Evolutionary conservation across 2,329 filamentous ascomycete genomes (phyloP).

Genomic region (Fusarium sp.): DNA sequence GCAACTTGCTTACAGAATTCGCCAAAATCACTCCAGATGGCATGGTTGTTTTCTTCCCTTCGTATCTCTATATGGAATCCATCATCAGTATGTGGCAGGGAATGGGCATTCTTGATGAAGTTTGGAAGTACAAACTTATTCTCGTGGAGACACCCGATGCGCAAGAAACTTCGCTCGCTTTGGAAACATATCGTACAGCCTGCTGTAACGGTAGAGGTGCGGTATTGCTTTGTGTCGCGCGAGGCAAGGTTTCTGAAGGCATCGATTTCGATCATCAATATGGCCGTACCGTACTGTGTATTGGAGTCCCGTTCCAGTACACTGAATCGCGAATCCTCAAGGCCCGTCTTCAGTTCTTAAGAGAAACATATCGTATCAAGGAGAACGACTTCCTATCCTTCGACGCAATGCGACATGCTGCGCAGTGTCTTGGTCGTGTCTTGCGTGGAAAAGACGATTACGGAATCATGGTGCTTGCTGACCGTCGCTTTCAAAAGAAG

Average conservation of each 20-base stretch:
- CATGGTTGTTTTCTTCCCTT: constrained; percentile 99
- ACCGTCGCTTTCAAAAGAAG: constrained; percentile 94
- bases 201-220: constrained; percentile 97
- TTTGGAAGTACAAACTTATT: constrained; percentile 99
- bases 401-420: constrained; percentile 99
- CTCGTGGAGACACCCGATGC: constrained; percentile 97
- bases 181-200: constrained; percentile 97
- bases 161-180: constrained; percentile 93
- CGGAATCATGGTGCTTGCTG: constrained; percentile 98
- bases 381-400: constrained; percentile 99
- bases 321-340: constrained; percentile 98
- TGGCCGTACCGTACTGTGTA: constrained; percentile 93
- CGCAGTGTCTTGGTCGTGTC: constrained; percentile 95
- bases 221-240: constrained; percentile 92
- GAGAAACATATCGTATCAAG: constrained; percentile 95
- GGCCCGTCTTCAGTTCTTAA: constrained; percentile 93
- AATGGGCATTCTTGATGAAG: constrained; percentile 96
- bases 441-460: constrained; percentile 98
- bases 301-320: constrained; percentile 98
- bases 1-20: constrained; percentile 92
- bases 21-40: constrained; percentile 96
- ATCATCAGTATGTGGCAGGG: constrained; percentile 99
- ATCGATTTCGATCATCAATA: constrained; percentile 99
- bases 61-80: constrained; percentile 98
- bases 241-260: constrained; percentile 96